phyloP scores from a whole-genome alignment of 805 yeast genomes.

The Metschnikowia amazonensis region DNA sequence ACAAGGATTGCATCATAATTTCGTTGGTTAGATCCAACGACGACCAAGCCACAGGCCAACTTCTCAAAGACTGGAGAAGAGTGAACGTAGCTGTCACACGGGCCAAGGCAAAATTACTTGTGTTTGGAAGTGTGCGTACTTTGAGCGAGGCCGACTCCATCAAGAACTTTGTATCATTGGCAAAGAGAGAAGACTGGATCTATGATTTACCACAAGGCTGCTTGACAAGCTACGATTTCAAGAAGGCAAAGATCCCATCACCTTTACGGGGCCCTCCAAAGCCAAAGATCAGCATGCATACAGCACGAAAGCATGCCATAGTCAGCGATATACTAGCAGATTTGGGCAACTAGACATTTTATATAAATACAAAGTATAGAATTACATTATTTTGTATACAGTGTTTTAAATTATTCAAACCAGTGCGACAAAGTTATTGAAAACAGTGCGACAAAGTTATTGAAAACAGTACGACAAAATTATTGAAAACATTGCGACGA shows the following conservation, averaged over 20 bases:
- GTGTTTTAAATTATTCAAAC: too few relatives aligned
- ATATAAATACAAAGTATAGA: background rate
- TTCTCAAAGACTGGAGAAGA: constrained; percentile 85
- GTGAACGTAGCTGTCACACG: constrained; percentile 93
- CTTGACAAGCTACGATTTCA: constrained; percentile 32
- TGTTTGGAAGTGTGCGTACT: constrained; percentile 75
- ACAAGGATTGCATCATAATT: constrained; percentile 84
- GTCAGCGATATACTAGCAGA: constrained; percentile 31
- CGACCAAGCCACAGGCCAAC: constrained; percentile 63
- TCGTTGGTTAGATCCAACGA: constrained; percentile 84
- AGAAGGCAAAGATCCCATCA: constrained; percentile 8
- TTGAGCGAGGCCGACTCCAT: constrained; percentile 50
- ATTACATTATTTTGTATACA: too few relatives aligned
- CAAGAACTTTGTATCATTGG: constrained; percentile 55
- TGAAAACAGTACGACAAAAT: too few relatives aligned
- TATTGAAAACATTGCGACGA: too few relatives aligned
- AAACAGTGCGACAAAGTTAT: too few relatives aligned
- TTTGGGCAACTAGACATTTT: constrained; percentile 9
- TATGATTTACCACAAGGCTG: constrained; percentile 50
- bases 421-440: too few relatives aligned
- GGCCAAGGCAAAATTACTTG: constrained; percentile 76
- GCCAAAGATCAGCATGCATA: constrained; percentile 9
- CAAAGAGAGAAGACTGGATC: constrained; percentile 61
- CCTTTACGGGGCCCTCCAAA: background rate
- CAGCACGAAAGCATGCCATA: constrained; percentile 22